Conservation (phyloP, 2,329 filamentous ascomycete species). For the Aspergillus brasiliensis region DNA sequence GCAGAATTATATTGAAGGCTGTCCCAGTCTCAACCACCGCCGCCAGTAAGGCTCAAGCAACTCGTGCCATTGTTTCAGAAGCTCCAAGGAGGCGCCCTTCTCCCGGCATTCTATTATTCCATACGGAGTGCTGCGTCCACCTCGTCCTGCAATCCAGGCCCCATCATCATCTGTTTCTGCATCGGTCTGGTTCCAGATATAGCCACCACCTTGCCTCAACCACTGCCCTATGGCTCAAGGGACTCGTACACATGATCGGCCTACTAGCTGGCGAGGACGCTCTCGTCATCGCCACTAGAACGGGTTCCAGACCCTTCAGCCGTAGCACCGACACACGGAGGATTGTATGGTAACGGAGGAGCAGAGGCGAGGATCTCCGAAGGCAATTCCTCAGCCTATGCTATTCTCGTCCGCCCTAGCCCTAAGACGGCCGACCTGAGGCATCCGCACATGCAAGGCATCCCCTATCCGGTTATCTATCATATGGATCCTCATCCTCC, state of each 20-base stretch:
- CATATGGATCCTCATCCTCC: neutral
- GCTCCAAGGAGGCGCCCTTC: neutral
- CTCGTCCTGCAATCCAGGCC: neutral
- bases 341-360: neutral
- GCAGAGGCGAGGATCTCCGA: neutral
- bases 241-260: neutral
- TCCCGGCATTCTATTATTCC: slow-evolving; percentile 6
- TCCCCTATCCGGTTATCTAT: slow-evolving; percentile 7
- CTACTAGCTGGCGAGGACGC: neutral
- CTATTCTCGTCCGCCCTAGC: neutral
- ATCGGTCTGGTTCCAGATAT: neutral
- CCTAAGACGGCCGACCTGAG: neutral
- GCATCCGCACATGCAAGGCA: neutral
- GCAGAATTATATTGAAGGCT: neutral
- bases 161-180: neutral
- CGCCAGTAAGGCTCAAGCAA: slow-evolving; percentile 2
- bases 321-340: neutral
- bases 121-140: neutral
- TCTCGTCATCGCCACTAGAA: neutral
- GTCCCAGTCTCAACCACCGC: neutral
- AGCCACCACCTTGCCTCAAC: slow-evolving; percentile 2
- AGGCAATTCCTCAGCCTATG: neutral
- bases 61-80: slow-evolving; percentile 10
- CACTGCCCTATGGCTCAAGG: neutral
- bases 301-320: neutral